Conservation (phyloP, 768 basidiomycete species). For the Pleurotus sapidus region DNA sequence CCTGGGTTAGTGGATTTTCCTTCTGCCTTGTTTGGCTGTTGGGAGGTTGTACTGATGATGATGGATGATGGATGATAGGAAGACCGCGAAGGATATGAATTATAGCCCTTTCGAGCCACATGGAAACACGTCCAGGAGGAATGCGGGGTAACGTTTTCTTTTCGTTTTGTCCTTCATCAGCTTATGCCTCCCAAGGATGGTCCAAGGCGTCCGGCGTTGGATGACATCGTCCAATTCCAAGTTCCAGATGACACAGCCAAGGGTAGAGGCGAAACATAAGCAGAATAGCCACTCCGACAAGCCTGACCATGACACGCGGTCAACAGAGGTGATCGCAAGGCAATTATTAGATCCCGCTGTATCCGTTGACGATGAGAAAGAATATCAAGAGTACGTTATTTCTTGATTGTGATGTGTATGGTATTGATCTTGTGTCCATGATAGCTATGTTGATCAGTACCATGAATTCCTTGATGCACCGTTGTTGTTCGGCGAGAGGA, state of each 20-base stretch:
- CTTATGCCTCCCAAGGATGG: slow-evolving; percentile 42
- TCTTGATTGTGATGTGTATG: neutral
- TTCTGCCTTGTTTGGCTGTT: neutral
- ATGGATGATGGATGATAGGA: slow-evolving; percentile 36
- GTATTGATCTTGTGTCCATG: neutral
- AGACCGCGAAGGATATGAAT: slow-evolving; percentile 63
- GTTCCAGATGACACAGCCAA: slow-evolving; percentile 35
- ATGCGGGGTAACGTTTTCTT: slow-evolving; percentile 26
- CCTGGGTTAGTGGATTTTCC: slow-evolving; percentile 55
- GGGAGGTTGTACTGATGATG: neutral
- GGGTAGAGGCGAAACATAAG: slow-evolving; percentile 33
- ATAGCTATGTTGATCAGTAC: slow-evolving; percentile 68
- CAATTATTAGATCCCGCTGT: slow-evolving; percentile 62
- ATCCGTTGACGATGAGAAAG: slow-evolving; percentile 58
- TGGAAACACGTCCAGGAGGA: slow-evolving; percentile 35
- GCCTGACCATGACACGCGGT: slow-evolving; percentile 36
- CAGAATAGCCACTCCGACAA: slow-evolving; percentile 13
- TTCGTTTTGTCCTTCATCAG: neutral
- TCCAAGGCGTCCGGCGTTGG: slow-evolving; percentile 79
- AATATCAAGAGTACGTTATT: slow-evolving; percentile 64
- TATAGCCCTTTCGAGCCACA: slow-evolving; percentile 76
- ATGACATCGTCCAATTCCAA: slow-evolving; percentile 54
- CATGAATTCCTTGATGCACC: slow-evolving; percentile 61
- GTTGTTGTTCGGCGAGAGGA: slow-evolving; percentile 48
- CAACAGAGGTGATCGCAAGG: slow-evolving; percentile 58